These are phyloP conservation scores for Picochlorum sp. DNA, from an alignment of 139 green algal species.

Conservation along the genomic window DNA sequence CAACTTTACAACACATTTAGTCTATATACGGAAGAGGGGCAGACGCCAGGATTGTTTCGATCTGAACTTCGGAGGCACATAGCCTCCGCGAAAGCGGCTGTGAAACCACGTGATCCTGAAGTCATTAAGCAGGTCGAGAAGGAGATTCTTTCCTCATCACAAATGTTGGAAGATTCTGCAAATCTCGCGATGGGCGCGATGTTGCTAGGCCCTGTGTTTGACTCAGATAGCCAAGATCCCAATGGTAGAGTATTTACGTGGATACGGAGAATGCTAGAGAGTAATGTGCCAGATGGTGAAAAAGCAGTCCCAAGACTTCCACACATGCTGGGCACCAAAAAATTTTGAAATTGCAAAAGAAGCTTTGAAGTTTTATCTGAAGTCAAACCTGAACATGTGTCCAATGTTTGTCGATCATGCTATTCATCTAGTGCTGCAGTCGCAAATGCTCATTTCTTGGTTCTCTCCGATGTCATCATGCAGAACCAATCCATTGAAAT, in stretches of 20 bases:
- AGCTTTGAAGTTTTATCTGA: constrained; percentile 53
- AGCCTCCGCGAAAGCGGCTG: constrained; percentile 5
- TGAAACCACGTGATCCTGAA: constrained; percentile 38
- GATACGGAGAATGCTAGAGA: constrained; percentile 42
- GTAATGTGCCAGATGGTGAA: not conserved
- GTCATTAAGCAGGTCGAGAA: constrained; percentile 30
- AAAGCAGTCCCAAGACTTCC: not conserved
- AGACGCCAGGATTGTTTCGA: constrained; percentile 17
- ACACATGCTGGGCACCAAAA: not conserved
- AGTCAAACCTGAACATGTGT: constrained; percentile 47
- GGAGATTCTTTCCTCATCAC: constrained; percentile 25
- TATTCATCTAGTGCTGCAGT: constrained; percentile 53
- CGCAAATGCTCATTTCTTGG: constrained; percentile 63
- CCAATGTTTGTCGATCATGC: constrained; percentile 58
- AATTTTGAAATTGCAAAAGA: constrained; percentile 33
- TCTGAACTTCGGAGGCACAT: constrained; percentile 15
- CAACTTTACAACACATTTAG: constrained; percentile 48
- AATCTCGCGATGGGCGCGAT: constrained; percentile 61
- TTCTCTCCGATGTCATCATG: constrained; percentile 9
- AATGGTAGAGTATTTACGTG: constrained; percentile 32
- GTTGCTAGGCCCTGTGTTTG: constrained; percentile 57
- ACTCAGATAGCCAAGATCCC: constrained; percentile 35
- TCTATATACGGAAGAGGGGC: constrained; percentile 49
- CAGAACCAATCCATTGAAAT: constrained; percentile 46
- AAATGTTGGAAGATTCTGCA: constrained; percentile 51